phyloP scores from a whole-genome alignment of 306 rosid genomes.

The Dalbergia cochinchinensis region DNA sequence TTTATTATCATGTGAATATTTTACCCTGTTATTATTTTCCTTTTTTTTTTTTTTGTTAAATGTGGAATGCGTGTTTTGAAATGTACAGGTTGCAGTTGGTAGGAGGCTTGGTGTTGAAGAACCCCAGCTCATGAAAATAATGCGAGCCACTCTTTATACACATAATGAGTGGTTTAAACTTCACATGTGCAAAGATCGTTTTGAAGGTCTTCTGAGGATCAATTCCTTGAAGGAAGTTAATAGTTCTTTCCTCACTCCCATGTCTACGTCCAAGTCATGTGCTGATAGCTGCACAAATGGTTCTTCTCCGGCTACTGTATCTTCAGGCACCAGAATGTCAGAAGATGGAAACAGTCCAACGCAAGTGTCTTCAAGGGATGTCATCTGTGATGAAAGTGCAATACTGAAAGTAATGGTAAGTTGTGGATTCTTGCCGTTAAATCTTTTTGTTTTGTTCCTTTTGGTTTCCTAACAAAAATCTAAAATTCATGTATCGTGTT shows the following conservation, averaged over 20 bases:
- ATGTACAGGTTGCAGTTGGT: constrained; percentile 82
- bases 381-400: constrained; percentile 79
- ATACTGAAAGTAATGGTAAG: constrained; percentile 98
- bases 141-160: constrained; percentile 80
- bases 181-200: constrained; percentile 97
- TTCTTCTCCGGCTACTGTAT: constrained; percentile 84
- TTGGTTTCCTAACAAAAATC: not conserved
- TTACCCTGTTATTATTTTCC: not conserved
- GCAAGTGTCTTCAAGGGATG: constrained; percentile 83
- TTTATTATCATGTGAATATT: constrained; percentile 4
- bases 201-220: constrained; percentile 82
- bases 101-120: constrained; percentile 93
- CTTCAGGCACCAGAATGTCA: constrained; percentile 73
- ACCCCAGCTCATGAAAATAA: constrained; percentile 95
- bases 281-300: constrained; percentile 84
- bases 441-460: not conserved
- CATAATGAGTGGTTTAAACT: constrained; percentile 98
- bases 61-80: constrained; percentile 31
- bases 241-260: constrained; percentile 62
- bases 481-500: not conserved
- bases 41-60: not conserved
- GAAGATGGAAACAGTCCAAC: constrained; percentile 93
- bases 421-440: constrained; percentile 25
- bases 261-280: constrained; percentile 64
- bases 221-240: constrained; percentile 86